Base-by-base conservation (phyloP, 2,329 filamentous ascomycete species). In the Paraphoma sp. region DNA sequence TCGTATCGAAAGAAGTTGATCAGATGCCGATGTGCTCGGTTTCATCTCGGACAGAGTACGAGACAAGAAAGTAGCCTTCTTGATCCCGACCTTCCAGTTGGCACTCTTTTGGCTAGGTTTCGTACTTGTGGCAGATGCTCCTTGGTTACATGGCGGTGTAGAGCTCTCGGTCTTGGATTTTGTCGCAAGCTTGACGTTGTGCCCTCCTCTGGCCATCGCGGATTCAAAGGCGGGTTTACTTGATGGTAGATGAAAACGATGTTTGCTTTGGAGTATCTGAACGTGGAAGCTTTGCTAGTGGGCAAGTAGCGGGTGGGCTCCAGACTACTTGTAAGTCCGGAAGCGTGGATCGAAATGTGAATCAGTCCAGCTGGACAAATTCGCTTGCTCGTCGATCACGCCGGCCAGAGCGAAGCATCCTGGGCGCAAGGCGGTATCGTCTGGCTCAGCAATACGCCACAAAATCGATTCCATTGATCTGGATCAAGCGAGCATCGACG, bases 161-260 rank as follows among this genome's bases (percentile, higher is more conserved):
- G 47, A 42, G 36, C 10, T 4, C 29, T 42, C 30, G 12, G 17
- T 31, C 45, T 41, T 16, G 1, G 29, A 29, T 10, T 17, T 42
- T 14, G 47, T 48, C 36, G 43, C 38, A 17, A 40, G 40, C 40
- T 51, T 51, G 40, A 51, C 23, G 18, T 51, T 51, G 28, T 51
- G 48, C n/a, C 38, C 38, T 12, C 38, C 48, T 51, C 48, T 51
- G n/a, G 45, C 16, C 45, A 48, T 48, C 31, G 14, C 38, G 31
- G 17, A 31, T 48, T 14, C 5, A 12, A 36, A n/a, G 11, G 16
- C 14, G 6, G 38, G 1, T 10, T 41, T 6, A 10, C 5, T 23
- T 5, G 23, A 23, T 23, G 23, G 23, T 23, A 23, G 23, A 23
- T 3, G 33, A 14, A 36, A 14, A 3, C 7, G 33, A 2, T 36